Conservation (phyloP, 2,329 filamentous ascomycete genomes). For the Thielaviopsis ethacetica region DNA sequence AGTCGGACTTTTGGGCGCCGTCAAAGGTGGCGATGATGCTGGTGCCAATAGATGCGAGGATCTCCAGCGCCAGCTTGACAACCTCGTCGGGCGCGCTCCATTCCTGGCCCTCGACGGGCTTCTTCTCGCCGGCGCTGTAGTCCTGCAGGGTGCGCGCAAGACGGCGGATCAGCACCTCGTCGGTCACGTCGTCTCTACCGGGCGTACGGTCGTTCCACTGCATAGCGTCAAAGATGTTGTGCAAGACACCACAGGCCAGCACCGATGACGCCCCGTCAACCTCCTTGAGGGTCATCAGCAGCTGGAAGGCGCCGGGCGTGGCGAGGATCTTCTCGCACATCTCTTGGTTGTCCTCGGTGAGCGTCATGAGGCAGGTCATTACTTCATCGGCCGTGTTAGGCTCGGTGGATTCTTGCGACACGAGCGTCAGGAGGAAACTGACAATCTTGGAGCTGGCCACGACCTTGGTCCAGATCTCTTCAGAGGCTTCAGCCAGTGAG, state of each 20-base stretch:
- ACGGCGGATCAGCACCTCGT: constrained; percentile 32
- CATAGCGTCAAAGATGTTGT: constrained; percentile 42
- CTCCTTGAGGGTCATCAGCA: constrained; percentile 31
- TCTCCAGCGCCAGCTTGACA: constrained; percentile 40
- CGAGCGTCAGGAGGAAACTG: constrained; percentile 37
- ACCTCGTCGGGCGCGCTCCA: constrained; percentile 29
- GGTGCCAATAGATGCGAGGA: constrained; percentile 48
- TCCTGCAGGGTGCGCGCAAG: constrained; percentile 25
- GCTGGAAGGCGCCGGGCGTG: constrained; percentile 32
- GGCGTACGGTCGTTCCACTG: constrained; percentile 35
- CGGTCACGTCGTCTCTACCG: constrained; percentile 30
- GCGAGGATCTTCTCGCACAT: constrained; percentile 37
- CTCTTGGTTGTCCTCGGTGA: constrained; percentile 42
- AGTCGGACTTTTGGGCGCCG: constrained; percentile 1
- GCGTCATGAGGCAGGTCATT: constrained; percentile 32
- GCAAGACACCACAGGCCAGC: constrained; percentile 42
- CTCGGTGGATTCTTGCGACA: constrained; percentile 24
- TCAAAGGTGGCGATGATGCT: constrained; percentile 35
- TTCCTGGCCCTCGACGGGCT: constrained; percentile 8
- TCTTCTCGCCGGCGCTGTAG: constrained; percentile 9
- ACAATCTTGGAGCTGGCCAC: constrained; percentile 31
- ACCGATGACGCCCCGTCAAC: constrained; percentile 33
- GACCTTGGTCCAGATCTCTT: constrained; percentile 42
- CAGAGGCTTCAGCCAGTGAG: constrained; percentile 39
- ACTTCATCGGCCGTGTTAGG: constrained; percentile 27